phyloP scores from a whole-genome alignment of 345 rosid genomes.

The Arabis alpina region DNA sequence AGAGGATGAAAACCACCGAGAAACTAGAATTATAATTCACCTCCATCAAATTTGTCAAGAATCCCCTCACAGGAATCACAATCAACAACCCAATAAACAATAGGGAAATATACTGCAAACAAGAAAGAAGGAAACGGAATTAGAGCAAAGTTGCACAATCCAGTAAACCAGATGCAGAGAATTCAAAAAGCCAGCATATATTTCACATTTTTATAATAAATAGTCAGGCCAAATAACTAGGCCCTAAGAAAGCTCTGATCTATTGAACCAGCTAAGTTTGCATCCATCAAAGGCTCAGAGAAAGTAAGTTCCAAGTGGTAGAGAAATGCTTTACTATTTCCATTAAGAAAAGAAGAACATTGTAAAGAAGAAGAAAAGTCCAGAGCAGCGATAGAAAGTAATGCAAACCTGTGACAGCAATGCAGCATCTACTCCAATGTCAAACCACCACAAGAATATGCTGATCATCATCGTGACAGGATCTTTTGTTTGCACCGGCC shows the following conservation, averaged over 20 bases:
- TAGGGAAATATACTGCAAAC: constrained; percentile 84
- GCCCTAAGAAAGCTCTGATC: constrained; percentile 5
- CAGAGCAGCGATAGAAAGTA: constrained; percentile 13
- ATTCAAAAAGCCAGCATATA: constrained; percentile 2
- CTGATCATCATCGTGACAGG: constrained; percentile 91
- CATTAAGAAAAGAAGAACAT: constrained; percentile 3
- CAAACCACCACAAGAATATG: constrained; percentile 88
- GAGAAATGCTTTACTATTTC: constrained; percentile 23
- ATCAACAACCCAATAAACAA: constrained; percentile 92
- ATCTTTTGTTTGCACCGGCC: constrained; percentile 95
- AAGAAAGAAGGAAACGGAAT: constrained; percentile 33
- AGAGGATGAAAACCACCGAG: neutral
- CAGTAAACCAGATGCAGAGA: neutral
- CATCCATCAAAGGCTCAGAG: constrained; percentile 14
- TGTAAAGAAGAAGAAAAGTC: neutral
- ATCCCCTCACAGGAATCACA: constrained; percentile 89
- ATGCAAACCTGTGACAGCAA: constrained; percentile 82
- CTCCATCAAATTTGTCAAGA: constrained; percentile 93
- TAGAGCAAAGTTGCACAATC: constrained; percentile 3
- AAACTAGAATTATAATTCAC: constrained; percentile 43
- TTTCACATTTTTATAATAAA: constrained; percentile 3
- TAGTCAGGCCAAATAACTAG: neutral
- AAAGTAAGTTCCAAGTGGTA: constrained; percentile 2
- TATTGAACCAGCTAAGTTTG: constrained; percentile 1
- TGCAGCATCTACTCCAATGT: constrained; percentile 89